phyloP scores from a whole-genome alignment of 75 land plant genomes.

The Isoetes taiwanensis region DNA sequence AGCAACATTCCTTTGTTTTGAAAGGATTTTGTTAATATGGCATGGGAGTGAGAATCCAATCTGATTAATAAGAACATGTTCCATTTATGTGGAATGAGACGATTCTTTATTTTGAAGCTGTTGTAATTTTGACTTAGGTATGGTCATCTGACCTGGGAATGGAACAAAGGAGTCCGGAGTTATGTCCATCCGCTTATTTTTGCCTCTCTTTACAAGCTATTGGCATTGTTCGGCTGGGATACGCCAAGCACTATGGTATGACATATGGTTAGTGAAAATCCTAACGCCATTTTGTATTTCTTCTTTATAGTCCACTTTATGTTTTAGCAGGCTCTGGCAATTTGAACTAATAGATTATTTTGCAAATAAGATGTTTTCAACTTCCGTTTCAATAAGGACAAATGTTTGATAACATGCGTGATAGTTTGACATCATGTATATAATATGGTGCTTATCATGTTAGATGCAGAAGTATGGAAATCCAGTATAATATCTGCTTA shows the following conservation, averaged over 20 bases:
- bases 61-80: too few relatives aligned
- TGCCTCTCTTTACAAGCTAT: conserved; percentile 57
- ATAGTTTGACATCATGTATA: too few relatives aligned
- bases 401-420: too few relatives aligned
- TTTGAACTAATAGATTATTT: neutral
- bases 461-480: too few relatives aligned
- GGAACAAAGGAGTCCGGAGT: conserved; percentile 81
- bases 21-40: too few relatives aligned
- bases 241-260: conserved; percentile 82
- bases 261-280: neutral
- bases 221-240: conserved; percentile 52
- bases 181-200: conserved; percentile 92
- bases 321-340: neutral
- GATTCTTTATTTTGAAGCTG: conserved; percentile 6
- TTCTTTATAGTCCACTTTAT: neutral
- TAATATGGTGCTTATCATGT: too few relatives aligned
- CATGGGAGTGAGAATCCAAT: neutral
- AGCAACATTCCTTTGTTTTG: too few relatives aligned
- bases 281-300: neutral
- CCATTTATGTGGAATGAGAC: too few relatives aligned
- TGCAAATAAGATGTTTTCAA: too few relatives aligned
- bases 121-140: conserved; percentile 35
- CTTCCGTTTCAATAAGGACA: too few relatives aligned
- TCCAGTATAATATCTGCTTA: too few relatives aligned
- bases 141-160: conserved; percentile 99